Evolutionary conservation across 208 protist genomes (phyloP).

Genomic region (Leishmania tropica): DNA sequence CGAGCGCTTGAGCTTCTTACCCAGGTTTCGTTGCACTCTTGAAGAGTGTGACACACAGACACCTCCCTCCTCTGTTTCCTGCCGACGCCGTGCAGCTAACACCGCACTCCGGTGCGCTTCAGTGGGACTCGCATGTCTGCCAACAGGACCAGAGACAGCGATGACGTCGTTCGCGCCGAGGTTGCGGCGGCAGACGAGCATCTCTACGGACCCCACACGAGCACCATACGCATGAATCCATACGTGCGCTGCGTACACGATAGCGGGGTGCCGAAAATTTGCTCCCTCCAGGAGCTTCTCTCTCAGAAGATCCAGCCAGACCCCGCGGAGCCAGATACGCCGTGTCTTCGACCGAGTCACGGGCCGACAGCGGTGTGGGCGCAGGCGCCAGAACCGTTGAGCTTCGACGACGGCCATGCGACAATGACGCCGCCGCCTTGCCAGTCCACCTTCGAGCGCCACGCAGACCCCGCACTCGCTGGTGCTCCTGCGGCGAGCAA

Average conservation of each 20-base stretch:
- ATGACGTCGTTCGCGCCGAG: background rate
- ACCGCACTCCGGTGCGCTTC: background rate
- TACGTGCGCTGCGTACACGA: conserved; percentile 64
- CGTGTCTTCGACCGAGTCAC: conserved; percentile 39
- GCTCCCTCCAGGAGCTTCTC: conserved; percentile 61
- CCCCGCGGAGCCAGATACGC: conserved; percentile 54
- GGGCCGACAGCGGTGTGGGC: background rate
- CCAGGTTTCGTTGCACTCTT: background rate
- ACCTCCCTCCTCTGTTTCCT: background rate
- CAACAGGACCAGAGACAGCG: background rate
- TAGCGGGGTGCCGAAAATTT: conserved; percentile 40
- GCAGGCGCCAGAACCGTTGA: conserved; percentile 11
- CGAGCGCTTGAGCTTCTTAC: background rate
- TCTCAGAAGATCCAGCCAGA: conserved; percentile 16
- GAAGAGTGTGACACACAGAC: background rate
- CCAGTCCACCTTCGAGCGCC: background rate
- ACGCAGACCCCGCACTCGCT: background rate
- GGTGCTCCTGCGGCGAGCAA: background rate
- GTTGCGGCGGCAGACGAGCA: background rate
- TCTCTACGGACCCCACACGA: conserved; percentile 23
- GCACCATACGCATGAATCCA: conserved; percentile 53
- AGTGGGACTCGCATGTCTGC: background rate
- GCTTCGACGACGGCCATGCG: background rate
- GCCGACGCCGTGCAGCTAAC: background rate
- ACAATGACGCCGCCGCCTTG: background rate